A percentile compares a stretch with the other conserved stretches of the same genome.
Evolutionary conservation across 495 filamentous ascomycete genomes (phyloP).

Genomic region (Daldinia grandis): DNA sequence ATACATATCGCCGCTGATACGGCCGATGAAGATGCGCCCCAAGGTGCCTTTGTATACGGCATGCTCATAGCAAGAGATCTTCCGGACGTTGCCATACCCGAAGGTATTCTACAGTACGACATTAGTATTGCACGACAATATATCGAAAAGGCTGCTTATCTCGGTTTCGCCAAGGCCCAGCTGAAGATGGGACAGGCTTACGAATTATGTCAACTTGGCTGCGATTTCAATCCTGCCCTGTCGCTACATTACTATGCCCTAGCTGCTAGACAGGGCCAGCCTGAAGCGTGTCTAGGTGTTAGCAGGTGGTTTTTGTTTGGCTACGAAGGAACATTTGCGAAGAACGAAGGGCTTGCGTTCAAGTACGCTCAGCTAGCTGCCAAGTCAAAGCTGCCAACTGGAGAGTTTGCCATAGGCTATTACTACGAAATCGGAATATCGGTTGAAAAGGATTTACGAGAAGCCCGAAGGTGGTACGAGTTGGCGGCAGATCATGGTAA

Average conservation of each 20-base stretch:
- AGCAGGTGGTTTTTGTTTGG: conserved; percentile 99
- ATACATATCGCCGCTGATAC: conserved; percentile 84
- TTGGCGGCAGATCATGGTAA: conserved; percentile 91
- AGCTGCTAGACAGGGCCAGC: conserved; percentile 84
- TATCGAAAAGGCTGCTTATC: conserved; percentile 95
- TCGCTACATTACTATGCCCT: conserved; percentile 96
- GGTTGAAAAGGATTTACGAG: conserved; percentile 78
- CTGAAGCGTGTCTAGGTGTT: conserved; percentile 94
- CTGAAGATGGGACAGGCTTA: conserved; percentile 97
- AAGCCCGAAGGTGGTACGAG: conserved; percentile 90
- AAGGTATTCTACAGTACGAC: conserved; percentile 74
- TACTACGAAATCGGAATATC: conserved; percentile 97
- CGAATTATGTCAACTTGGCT: conserved; percentile 90
- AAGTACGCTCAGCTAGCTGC: conserved; percentile 90
- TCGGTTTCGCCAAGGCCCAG: conserved; percentile 96
- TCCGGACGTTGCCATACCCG: conserved; percentile 83
- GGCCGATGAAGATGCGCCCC: conserved; percentile 96
- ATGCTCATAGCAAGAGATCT: conserved; percentile 93
- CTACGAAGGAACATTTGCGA: conserved; percentile 87
- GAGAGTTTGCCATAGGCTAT: conserved; percentile 97
- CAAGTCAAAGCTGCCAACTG: conserved; percentile 79
- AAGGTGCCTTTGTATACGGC: conserved; percentile 95
- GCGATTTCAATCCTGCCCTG: conserved; percentile 91
- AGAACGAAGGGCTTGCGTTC: conserved; percentile 94
- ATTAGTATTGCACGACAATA: conserved; percentile 78